Evolutionary conservation across 2,329 filamentous ascomycete species (phyloP).

Genomic region (Polytolypa hystricis): DNA sequence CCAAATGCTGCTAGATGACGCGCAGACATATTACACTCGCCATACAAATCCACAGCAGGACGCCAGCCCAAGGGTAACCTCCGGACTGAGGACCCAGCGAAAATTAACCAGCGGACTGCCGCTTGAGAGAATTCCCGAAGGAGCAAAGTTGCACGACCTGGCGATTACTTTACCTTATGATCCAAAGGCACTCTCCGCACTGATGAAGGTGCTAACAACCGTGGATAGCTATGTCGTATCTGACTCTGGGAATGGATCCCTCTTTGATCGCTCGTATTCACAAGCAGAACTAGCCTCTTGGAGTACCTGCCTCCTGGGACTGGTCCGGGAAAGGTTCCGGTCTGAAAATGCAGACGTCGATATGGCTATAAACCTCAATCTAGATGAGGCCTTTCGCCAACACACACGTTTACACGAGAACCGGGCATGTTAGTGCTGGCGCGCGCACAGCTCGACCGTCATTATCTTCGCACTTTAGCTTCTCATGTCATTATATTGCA

Average conservation of each 20-base stretch:
- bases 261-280: slow-evolving; percentile 1
- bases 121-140: slow-evolving; percentile 20
- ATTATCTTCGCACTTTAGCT: too few species aligned
- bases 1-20: too few species aligned
- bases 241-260: not conserved
- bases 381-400: not conserved
- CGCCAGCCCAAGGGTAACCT: slow-evolving; percentile 3
- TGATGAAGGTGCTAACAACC: slow-evolving; percentile 6
- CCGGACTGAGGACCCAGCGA: slow-evolving; percentile 8
- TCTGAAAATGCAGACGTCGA: slow-evolving; percentile 5
- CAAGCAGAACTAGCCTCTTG: slow-evolving; percentile 10
- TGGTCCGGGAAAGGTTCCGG: slow-evolving; percentile 15
- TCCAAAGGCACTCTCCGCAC: slow-evolving; percentile 5
- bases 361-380: not conserved
- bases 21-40: too few species aligned
- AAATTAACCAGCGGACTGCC: slow-evolving; percentile 18
- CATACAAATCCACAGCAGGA: not conserved
- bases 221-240: slow-evolving; percentile 15
- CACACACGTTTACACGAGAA: too few species aligned
- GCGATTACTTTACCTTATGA: slow-evolving; percentile 8
- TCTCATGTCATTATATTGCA: too few species aligned
- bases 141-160: slow-evolving; percentile 15
- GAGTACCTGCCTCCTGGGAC: slow-evolving; percentile 10
- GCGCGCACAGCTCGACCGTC: too few species aligned
- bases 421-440: too few species aligned